These are phyloP conservation scores for Purpureocillium lavendulum DNA, from an alignment of 2,329 filamentous ascomycete genomes.

Conservation along the genomic window DNA sequence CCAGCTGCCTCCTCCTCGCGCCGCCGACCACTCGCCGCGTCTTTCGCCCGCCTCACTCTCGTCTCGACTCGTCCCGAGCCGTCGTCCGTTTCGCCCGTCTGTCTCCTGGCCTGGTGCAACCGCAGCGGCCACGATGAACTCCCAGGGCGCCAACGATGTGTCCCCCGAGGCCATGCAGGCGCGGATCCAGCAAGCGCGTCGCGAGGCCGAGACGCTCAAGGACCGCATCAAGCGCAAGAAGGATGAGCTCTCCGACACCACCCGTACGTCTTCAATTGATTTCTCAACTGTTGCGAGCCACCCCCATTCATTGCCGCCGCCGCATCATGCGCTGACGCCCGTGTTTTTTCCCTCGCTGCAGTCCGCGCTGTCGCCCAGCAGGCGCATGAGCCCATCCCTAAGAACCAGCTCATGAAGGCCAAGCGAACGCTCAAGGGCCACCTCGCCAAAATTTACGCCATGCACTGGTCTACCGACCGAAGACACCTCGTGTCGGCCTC, in stretches of 20 bases:
- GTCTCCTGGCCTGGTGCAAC: constrained; percentile 4
- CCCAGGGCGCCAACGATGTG: constrained; percentile 51
- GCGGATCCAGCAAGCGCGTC: constrained; percentile 82
- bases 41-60: constrained; percentile 5
- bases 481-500: constrained; percentile 96
- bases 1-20: constrained; percentile 1
- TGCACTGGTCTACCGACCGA: constrained; percentile 99
- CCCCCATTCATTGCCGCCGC: neutral
- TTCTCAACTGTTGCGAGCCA: too few relatives aligned
- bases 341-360: constrained; percentile 26
- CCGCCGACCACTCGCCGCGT: constrained; percentile 7
- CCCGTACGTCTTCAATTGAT: constrained; percentile 58
- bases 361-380: constrained; percentile 89
- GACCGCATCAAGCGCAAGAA: constrained; percentile 99
- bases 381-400: constrained; percentile 84
- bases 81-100: constrained; percentile 2
- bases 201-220: constrained; percentile 96
- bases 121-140: constrained; percentile 39
- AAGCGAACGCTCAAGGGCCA: constrained; percentile 96
- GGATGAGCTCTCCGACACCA: constrained; percentile 97
- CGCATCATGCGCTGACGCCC: constrained; percentile 14
- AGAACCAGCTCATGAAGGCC: constrained; percentile 91
- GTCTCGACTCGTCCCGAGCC: constrained; percentile 4
- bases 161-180: constrained; percentile 81
- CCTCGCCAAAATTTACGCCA: constrained; percentile 98